A percentile compares a stretch with the other conserved stretches of the same genome.
These are phyloP conservation scores for Aspergillus avenaceus DNA, from an alignment of 495 filamentous ascomycete species.

Conservation along the genomic window DNA sequence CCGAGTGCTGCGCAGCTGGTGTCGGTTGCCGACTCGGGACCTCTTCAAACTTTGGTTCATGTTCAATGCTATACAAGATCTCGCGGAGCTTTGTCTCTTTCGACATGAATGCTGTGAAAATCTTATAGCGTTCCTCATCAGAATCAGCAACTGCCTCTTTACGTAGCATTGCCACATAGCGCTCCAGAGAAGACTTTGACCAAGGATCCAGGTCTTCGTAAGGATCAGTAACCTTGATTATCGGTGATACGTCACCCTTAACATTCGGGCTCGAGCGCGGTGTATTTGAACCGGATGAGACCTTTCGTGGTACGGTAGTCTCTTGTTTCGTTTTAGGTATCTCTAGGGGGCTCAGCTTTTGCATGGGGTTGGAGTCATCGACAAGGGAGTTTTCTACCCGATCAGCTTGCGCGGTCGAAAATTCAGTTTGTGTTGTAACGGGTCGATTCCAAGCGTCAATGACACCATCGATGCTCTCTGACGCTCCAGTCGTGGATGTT, in stretches of 20 bases:
- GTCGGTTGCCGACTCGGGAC: slow-evolving; percentile 7
- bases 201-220: slow-evolving; percentile 50
- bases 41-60: slow-evolving; percentile 17
- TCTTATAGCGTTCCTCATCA: slow-evolving; percentile 46
- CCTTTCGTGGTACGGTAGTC: background rate
- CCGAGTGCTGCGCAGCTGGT: slow-evolving; percentile 6
- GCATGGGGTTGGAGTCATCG: slow-evolving; percentile 3
- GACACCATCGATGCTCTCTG: slow-evolving; percentile 41
- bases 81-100: slow-evolving; percentile 51
- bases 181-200: slow-evolving; percentile 48
- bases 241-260: background rate
- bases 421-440: slow-evolving; percentile 16
- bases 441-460: slow-evolving; percentile 41
- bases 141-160: slow-evolving; percentile 49
- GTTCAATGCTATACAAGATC: slow-evolving; percentile 48
- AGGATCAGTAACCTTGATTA: slow-evolving; percentile 27
- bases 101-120: slow-evolving; percentile 47
- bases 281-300: background rate
- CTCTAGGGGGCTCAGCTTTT: slow-evolving; percentile 16
- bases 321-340: slow-evolving; percentile 8
- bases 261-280: background rate
- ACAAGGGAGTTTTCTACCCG: background rate
- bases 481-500: slow-evolving; percentile 18
- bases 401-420: slow-evolving; percentile 1
- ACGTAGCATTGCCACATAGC: slow-evolving; percentile 49